Evolutionary conservation across 768 basidiomycete genomes (phyloP), one percentile per base, ranked within the genome.

Genomic region (Pulveroboletus sp.): DNA sequence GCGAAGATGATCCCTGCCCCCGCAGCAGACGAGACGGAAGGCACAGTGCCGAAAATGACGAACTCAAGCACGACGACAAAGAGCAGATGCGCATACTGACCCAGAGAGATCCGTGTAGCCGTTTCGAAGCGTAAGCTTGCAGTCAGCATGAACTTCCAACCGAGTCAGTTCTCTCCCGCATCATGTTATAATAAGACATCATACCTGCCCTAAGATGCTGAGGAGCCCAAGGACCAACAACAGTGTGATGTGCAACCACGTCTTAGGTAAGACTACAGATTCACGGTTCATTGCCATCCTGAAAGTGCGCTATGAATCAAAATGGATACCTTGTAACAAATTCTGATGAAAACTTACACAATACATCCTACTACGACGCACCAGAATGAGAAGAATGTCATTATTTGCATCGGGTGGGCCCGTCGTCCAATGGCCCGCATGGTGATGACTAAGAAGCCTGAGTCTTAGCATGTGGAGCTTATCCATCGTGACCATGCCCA

Each of bases 351-450:
- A 24, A 32, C 56, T 10, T 35, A 63, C 61, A 34, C 47, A 17
- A 46, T 14, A 8, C 35, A 45, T 20, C 53, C 48, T 2, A 58
- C 46, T 10, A 63, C 34, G 11, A 83, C 75, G 44, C 79, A 83
- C 54, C 78, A 72, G 8, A 75, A 63, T 1, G 85, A 81, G 63
- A 85, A 91, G 46, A 79, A 89, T 1, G 76, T 68, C 57, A 92
- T 74, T 2, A 78, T 73, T 62, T 94, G 91, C 49, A 91, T 64
- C 1, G 89, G 73, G 55, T 87, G 84, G 1, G 89, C 89, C 5
- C 84, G 76, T 50, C 77, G 82, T 0, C 91, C 90, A 31, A 93
- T 87, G 1, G 79, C 78, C 10, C 89, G 79, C 23, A 84, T 75
- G 4, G 71, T 64, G 1, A 75, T 73, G 51, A 76, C 80, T 81